Percentiles rank a stretch among this genome's conserved stretches.
Conservation (phyloP, 2,329 filamentous ascomycete species). For the Fusarium sublunatum region DNA sequence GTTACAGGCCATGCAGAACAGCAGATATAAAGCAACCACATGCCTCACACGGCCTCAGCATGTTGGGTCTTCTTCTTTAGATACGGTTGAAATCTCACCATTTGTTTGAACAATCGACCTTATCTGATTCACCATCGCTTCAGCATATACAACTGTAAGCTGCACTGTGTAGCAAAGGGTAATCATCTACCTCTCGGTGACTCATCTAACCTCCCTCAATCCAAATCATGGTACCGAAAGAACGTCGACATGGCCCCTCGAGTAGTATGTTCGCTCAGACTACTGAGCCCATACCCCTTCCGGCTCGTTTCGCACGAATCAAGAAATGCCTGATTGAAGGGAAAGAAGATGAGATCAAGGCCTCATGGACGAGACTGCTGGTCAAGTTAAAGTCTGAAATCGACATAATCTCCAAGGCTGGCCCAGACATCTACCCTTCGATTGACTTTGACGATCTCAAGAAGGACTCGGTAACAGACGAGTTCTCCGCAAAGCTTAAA, state of each 20-base stretch:
- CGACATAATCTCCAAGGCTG: conserved; percentile 48
- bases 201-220: neutral
- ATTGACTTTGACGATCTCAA: conserved; percentile 56
- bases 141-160: neutral
- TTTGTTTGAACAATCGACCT: conserved; percentile 3
- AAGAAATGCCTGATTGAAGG: conserved; percentile 55
- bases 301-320: conserved; percentile 54
- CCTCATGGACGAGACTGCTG: conserved; percentile 56
- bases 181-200: conserved; percentile 1
- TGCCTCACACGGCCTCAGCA: conserved; percentile 8
- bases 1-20: conserved; percentile 9
- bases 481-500: conserved; percentile 47
- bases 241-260: conserved; percentile 39
- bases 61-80: conserved; percentile 10
- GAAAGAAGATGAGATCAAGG: conserved; percentile 51
- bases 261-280: conserved; percentile 45
- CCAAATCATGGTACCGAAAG: conserved; percentile 32
- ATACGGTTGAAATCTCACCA: conserved; percentile 6
- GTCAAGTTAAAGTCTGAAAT: conserved; percentile 52
- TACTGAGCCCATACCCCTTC: conserved; percentile 51
- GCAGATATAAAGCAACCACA: conserved; percentile 19
- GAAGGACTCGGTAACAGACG: conserved; percentile 37
- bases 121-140: conserved; percentile 1
- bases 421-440: conserved; percentile 54
- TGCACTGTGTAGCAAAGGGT: neutral